Evolutionary conservation across 2,329 filamentous ascomycete genomes (phyloP).

Genomic region (Aureobasidium musti): DNA sequence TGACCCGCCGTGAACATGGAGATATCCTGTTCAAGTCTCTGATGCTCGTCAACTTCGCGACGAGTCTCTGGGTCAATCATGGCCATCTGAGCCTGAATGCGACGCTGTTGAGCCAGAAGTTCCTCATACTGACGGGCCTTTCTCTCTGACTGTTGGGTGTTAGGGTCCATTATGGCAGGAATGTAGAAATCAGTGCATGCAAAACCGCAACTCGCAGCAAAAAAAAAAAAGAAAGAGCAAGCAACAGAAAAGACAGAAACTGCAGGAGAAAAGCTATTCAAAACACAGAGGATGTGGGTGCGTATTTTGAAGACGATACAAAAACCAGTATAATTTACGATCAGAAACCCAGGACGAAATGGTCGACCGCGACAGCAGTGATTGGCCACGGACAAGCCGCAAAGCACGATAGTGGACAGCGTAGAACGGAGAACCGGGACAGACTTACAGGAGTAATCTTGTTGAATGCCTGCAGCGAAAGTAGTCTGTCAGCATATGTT

Average conservation of each 20-base stretch:
- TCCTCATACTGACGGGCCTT: conserved; percentile 92
- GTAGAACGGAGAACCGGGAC: not conserved
- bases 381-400: not conserved
- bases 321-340: not conserved
- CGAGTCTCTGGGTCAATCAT: conserved; percentile 82
- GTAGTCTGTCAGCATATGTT: conserved; percentile 12
- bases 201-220: not conserved
- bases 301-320: not conserved
- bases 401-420: not conserved
- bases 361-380: not conserved
- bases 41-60: conserved; percentile 78
- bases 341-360: not conserved
- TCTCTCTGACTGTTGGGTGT: conserved; percentile 72
- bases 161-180: conserved; percentile 27
- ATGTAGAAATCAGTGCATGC: not conserved
- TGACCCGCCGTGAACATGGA: conserved; percentile 64
- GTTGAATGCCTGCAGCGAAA: conserved; percentile 50
- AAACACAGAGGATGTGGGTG: not conserved
- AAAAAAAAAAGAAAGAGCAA: not conserved
- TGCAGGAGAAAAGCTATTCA: not conserved
- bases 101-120: conserved; percentile 82
- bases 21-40: conserved; percentile 80
- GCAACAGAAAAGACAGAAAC: not conserved
- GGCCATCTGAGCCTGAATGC: conserved; percentile 91
- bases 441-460: conserved; percentile 74